Evolutionary conservation across 176 grass and related monocot genomes (phyloP).

Genomic region (Avena sativa): DNA sequence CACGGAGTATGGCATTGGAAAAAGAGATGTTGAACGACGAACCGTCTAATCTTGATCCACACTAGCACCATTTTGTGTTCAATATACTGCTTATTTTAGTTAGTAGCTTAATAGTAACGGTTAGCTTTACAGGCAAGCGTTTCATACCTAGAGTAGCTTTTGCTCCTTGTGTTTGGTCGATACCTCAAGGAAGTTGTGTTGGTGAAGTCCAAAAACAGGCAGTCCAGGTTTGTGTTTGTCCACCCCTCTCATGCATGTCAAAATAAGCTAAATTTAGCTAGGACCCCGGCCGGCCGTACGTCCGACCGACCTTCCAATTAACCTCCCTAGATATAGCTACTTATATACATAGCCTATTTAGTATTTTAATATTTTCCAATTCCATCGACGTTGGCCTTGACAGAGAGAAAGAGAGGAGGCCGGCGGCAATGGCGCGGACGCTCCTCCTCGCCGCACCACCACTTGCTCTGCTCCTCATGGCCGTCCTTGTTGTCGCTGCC

Average conservation of each 20-base stretch:
- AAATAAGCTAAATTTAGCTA: not conserved
- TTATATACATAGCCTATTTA: not conserved
- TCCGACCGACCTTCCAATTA: not conserved
- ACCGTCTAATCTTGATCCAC: no score
- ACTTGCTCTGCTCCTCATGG: not conserved
- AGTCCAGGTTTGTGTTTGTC: not conserved
- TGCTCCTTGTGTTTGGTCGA: not conserved
- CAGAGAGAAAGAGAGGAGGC: not conserved
- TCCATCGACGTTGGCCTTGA: not conserved
- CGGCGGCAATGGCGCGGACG: constrained; percentile 7
- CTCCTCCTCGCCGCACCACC: constrained; percentile 24
- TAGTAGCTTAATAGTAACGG: not conserved
- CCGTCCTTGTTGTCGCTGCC: not conserved
- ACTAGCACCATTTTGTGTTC: not conserved
- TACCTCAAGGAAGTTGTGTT: not conserved
- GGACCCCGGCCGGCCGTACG: not conserved
- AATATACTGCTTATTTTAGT: not conserved
- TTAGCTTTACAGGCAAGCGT: not conserved
- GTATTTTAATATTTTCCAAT: not conserved
- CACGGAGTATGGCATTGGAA: no score
- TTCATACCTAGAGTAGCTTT: not conserved
- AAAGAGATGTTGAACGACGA: no score
- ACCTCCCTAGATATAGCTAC: not conserved
- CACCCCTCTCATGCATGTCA: not conserved
- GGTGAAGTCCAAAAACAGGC: not conserved